Evolutionary conservation across 805 yeast species (phyloP), one percentile per base, ranked within the genome.

Genomic region (Metschnikowia kofuensis): DNA sequence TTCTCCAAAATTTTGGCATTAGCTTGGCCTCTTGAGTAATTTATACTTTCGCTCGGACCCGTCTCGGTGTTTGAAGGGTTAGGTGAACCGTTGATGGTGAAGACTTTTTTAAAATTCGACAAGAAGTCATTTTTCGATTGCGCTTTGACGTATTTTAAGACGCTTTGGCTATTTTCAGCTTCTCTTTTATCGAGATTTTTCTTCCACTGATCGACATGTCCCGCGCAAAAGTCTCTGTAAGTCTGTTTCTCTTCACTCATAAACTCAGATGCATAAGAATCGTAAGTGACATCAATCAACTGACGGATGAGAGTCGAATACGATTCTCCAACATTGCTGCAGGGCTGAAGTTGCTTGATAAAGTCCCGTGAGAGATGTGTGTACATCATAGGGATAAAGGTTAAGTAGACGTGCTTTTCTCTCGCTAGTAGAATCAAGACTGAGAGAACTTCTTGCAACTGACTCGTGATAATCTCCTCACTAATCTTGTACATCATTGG

Each of bases 1-100:
- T 81, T 84, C 28, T 83, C 82, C 59, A 92, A 74, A 30, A 91
- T 82, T 52, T 87, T 89, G 28, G 90, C 78, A 55, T 85, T 84
- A 1, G 95, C 96, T 44, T 89, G 91, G 52, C 88, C 75, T 56
- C 86, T 90, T 1, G 86, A 80, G 38, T 78, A 68, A 27, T 76
- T 72, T 11, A 41, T 27, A 13, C 26, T 31, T 2, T 48, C 48
- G 1, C 32, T 35, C 14, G 26, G 12, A 27, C 14, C 32, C 27
- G 29, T 35, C 12, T 31, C 47, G 5, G 21, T 41, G 2, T 28
- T 14, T 5, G 48, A 35, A 16, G 40, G 27, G 8, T 44, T 48
- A 6, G 41, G 35, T 29, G 38, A 39, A 2, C 51, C 53, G 34
- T 51, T 54, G 15, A 57, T 58, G 26, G 59, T 75, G 61, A 85